Base-by-base conservation (phyloP, 2,329 filamentous ascomycete species). In the Stachybotrys chartarum region DNA sequence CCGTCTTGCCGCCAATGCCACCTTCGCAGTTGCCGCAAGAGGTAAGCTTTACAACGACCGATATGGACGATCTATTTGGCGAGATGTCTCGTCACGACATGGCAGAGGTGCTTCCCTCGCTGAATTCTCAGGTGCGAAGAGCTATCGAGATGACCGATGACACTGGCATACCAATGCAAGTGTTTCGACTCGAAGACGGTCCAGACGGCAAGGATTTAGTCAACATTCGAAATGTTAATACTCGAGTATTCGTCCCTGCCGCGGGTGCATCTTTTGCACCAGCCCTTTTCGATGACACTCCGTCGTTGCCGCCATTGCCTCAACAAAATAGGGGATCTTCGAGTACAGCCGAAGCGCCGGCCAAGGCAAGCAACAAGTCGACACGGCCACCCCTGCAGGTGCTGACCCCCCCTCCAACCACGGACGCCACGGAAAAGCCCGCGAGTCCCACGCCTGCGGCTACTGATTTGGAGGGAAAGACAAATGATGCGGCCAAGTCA, bases 11-110 rank as follows among this genome's bases (percentile, higher is more conserved):
- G 7, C 81, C 83, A 0, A 85, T 86, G 76, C 80, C 76, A 0
- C 74, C 79, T 24, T 68, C 85, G 30, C 84, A 85, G 53, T 79
- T 80, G 6, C 78, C 86, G 59, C 78, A 78, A 7, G 90, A 96
- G 66, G 92, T 90, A 14, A 90, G 89, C 1, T 95, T 95, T 65
- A 89, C 92, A 81, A 94, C 89, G 66, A 88, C 87, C n/a, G 82
- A 84, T 7, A 69, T 87, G 16, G 81, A 87, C n/a, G 84, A 87
- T 30, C 76, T 85, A 6, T 82, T 90, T 57, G 86, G 86, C 44
- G 83, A 89, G 30, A 79, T 83, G 14, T 69, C 74, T 12, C 76
- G 77, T 56, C 64, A 73, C n/a, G 61, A 75, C 7, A 68, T 72
- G 12, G 69, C 68, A 30, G 65, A 66, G 16, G 68, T 67, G 10